Base-by-base conservation (phyloP, 495 filamentous ascomycete species). In the Penicillium pulvis region DNA sequence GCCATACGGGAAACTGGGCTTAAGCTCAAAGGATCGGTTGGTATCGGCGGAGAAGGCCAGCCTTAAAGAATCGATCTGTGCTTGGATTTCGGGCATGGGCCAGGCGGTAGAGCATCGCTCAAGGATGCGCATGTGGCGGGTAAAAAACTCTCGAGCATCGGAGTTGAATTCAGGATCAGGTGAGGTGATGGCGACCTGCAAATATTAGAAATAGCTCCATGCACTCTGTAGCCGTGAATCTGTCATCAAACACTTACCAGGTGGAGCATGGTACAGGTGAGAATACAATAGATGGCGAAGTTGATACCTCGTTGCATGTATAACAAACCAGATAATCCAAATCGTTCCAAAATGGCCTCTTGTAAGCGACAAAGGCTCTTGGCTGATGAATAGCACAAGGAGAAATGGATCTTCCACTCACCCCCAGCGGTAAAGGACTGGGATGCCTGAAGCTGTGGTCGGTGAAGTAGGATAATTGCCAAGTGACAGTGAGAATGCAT, bases 231-330 rank as follows among this genome's bases (percentile, higher is more conserved):
- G 20, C 20, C 20, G 20, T 23, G 20, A 2, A 23, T 23, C 20
- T 23, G 23, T 46, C 28, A 2, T 56, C 43, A 51, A 17, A 6
- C 42, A 77, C 90, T 71, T 79, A 98, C 94, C 75, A 98, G 74
- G 75, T 98, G 95, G 56, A 98, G 82, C 78, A 97, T 94, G 30
- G 92, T 94, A 78, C 92, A 97, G 12, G 91, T 96, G 39, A 98
- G 79, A 28, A 97, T 83, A 43, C 86, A 85, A 66, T 98, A 98
- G 20, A 98, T 95, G 20, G 92, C 91, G 70, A 96, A 97, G 75
- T 92, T 96, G 65, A 97, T 91, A 36, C 94, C 94, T 60, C 94
- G 82, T 68, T 92, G 87, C 94, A 98, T 98, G 79, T 88, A 95
- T 57, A 93, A 81, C 2, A 98, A 78, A 1, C 94, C 95, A 46